These are phyloP conservation scores for Aspergillus terreus DNA, from an alignment of 2,329 filamentous ascomycete genomes.

Conservation along the genomic window DNA sequence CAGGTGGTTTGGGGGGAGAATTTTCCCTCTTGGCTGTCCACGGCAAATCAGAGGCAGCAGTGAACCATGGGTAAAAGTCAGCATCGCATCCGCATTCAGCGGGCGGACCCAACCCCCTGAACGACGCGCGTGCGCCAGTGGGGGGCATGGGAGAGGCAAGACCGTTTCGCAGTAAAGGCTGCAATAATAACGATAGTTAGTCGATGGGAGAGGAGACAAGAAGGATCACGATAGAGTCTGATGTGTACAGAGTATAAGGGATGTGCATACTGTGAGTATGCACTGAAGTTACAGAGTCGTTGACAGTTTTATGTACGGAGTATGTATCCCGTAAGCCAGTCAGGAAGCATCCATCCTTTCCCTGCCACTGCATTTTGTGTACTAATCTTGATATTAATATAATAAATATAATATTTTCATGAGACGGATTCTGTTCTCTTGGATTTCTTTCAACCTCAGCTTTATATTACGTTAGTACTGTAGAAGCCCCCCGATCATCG, in stretches of 20 bases:
- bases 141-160: neutral
- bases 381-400: too few relatives aligned
- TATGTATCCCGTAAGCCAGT: too few relatives aligned
- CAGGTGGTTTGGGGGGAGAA: constrained; percentile 1
- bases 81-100: constrained; percentile 15
- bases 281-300: neutral
- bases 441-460: too few relatives aligned
- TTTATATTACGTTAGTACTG: neutral
- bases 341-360: too few relatives aligned
- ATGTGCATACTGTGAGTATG: too few relatives aligned
- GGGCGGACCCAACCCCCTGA: constrained; percentile 19
- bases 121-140: constrained; percentile 19
- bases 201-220: neutral
- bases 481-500: neutral
- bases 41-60: constrained; percentile 11
- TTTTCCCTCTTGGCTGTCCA: constrained; percentile 4
- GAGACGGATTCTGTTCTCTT: too few relatives aligned
- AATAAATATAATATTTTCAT: too few relatives aligned
- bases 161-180: neutral
- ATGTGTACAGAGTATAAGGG: neutral
- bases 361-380: too few relatives aligned
- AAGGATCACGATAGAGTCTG: neutral
- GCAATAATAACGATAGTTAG: neutral
- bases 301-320: neutral
- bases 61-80: constrained; percentile 4